These are phyloP conservation scores for Ophiostoma piceae DNA, from an alignment of 2,329 filamentous ascomycete species.

Conservation along the genomic window DNA sequence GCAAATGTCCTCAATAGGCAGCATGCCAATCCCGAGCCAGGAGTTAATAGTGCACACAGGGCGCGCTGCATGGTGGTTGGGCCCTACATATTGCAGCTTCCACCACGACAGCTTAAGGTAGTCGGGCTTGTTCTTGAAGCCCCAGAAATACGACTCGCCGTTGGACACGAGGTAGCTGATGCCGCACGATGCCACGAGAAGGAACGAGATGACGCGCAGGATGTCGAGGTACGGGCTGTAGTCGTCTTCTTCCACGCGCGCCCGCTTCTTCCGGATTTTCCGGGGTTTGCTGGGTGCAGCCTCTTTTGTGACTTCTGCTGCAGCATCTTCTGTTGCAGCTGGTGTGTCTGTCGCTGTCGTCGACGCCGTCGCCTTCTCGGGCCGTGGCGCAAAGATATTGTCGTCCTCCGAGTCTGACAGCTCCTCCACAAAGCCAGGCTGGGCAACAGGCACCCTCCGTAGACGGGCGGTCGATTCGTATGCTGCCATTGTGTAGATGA, in stretches of 20 bases:
- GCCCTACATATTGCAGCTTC: slow-evolving; percentile 55
- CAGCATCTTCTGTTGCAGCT: neutral
- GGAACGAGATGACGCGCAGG: slow-evolving; percentile 62
- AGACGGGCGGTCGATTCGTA: slow-evolving; percentile 1
- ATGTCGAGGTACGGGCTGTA: slow-evolving; percentile 57
- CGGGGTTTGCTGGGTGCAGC: neutral
- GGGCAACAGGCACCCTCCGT: neutral
- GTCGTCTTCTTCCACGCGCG: slow-evolving; percentile 52
- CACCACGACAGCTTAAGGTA: slow-evolving; percentile 56
- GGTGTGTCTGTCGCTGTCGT: slow-evolving; percentile 5
- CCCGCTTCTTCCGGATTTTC: slow-evolving; percentile 20
- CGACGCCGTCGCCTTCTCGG: neutral
- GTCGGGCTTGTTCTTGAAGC: slow-evolving; percentile 54
- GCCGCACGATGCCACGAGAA: slow-evolving; percentile 60
- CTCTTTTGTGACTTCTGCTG: neutral
- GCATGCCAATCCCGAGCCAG: neutral
- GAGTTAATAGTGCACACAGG: neutral
- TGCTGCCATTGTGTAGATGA: neutral
- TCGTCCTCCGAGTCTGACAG: slow-evolving; percentile 14
- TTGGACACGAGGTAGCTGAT: slow-evolving; percentile 72
- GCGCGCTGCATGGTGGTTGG: neutral
- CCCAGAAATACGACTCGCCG: slow-evolving; percentile 67
- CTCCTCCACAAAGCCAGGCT: slow-evolving; percentile 15
- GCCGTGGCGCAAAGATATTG: neutral
- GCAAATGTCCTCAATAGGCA: neutral